Evolutionary conservation across 306 rosid species (phyloP).

Genomic region (Ochetophila trinervis): DNA sequence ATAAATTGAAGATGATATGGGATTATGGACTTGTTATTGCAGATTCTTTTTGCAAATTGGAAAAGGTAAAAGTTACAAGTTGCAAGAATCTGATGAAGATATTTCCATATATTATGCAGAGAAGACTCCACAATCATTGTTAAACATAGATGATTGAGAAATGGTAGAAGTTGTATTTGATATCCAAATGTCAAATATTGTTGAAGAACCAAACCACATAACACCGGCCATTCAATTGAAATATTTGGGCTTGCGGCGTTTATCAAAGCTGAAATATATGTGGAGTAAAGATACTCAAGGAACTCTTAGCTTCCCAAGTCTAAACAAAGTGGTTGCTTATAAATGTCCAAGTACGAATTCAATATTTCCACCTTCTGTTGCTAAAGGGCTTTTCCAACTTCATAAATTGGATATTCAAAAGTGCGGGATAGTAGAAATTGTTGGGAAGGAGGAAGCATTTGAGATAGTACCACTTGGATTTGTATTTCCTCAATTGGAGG

Average conservation of each 20-base stretch:
- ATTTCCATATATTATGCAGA: background rate
- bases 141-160: background rate
- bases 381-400: too few species aligned
- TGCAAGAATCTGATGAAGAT: constrained; percentile 2
- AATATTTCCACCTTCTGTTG: too few species aligned
- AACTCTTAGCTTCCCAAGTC: background rate
- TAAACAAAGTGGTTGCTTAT: background rate
- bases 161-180: constrained; percentile 4
- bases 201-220: background rate
- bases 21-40: background rate
- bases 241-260: background rate
- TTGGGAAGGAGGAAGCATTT: too few species aligned
- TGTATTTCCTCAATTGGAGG: too few species aligned
- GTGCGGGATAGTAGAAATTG: too few species aligned
- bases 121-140: background rate
- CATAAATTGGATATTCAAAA: too few species aligned
- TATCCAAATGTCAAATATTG: background rate
- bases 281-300: background rate
- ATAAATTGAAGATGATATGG: constrained; percentile 19
- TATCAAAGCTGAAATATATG: background rate
- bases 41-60: constrained; percentile 5
- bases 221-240: background rate
- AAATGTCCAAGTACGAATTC: too few species aligned
- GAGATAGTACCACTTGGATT: too few species aligned
- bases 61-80: background rate